These are phyloP conservation scores for Suillus plorans DNA, from an alignment of 768 basidiomycete species.

Conservation along the genomic window DNA sequence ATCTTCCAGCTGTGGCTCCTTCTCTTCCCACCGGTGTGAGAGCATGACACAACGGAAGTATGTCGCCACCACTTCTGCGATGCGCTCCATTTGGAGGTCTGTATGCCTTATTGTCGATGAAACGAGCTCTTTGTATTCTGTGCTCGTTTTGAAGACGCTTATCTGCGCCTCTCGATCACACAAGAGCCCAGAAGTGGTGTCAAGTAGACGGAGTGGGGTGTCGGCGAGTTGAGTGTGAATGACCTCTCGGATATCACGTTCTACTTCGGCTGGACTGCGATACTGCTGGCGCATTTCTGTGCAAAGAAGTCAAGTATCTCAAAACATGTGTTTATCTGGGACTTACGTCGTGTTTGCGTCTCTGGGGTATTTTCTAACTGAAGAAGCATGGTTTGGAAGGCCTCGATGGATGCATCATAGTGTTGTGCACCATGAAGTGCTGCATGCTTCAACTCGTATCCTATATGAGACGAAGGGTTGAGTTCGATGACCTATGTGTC, in stretches of 20 bases:
- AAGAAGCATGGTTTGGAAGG: not conserved
- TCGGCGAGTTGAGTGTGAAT: not conserved
- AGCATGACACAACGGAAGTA: slow-evolving; percentile 1
- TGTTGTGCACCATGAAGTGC: not conserved
- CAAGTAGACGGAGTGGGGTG: not conserved
- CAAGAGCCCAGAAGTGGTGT: not conserved
- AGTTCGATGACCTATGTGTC: not conserved
- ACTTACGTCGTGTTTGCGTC: not conserved
- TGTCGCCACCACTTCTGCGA: not conserved
- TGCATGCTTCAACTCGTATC: not conserved
- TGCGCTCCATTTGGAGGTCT: not conserved
- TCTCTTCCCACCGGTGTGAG: not conserved
- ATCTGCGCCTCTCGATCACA: not conserved
- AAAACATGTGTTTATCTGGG: not conserved
- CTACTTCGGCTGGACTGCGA: not conserved
- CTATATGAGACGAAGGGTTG: not conserved
- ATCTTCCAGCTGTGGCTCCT: not conserved
- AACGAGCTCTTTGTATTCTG: not conserved
- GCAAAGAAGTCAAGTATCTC: not conserved
- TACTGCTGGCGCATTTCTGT: not conserved
- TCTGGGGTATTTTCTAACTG: not conserved
- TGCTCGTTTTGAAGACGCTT: not conserved
- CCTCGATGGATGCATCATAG: not conserved
- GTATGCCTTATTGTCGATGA: not conserved
- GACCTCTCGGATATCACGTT: not conserved